Evolutionary conservation across 495 filamentous ascomycete genomes (phyloP), one percentile per base, ranked within the genome.

Genomic region (Neurospora tetraspora): DNA sequence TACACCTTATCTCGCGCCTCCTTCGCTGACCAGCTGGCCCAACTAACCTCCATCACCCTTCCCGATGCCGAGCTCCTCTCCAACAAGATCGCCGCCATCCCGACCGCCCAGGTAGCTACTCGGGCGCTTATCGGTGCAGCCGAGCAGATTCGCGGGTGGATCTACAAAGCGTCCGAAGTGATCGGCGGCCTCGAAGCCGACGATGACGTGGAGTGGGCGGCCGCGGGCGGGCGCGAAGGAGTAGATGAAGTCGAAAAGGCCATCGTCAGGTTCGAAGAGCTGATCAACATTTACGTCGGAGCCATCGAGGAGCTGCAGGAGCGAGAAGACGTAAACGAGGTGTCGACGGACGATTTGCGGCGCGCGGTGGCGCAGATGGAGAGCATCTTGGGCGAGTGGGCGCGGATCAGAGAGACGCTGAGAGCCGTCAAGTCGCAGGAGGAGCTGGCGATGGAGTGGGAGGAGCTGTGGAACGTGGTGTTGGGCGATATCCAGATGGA

Each of bases 401-500:
- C 88, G 4, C 89, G 91, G 74, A 92, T 97, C 72, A 90, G 92
- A 76, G 84, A 78, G 18, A 90, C 91, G 20, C 81, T 99, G 45
- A 90, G 89, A 74, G 89, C 82, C 39, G 90, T 97, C 69, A 97
- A 97, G 77, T 88, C 88, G 45, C 94, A 97, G 74, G 95, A 98
- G 7, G 96, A 98, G 81, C 86, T 97, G 69, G 96, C 96, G 9
- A 94, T 98, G 93, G 96, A 99, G 76, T 99, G 95, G 95, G 94
- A 97, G 79, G 96, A 98, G 82, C 85, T 99, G 27, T 98, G 95
- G 94, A 92, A 92, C 75, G 93, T 86, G 78, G 94, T 98, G 23
- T 83, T 99, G 20, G 94, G 95, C 42, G 95, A 98, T 81, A 97
- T 99, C 61, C 92, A 93, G 43, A 88, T 91, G 71, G 96, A 99